Evolutionary conservation across 352 stramenopile genomes (phyloP), one percentile per base, ranked within the genome.

Genomic region (Blastocystis sp.): DNA sequence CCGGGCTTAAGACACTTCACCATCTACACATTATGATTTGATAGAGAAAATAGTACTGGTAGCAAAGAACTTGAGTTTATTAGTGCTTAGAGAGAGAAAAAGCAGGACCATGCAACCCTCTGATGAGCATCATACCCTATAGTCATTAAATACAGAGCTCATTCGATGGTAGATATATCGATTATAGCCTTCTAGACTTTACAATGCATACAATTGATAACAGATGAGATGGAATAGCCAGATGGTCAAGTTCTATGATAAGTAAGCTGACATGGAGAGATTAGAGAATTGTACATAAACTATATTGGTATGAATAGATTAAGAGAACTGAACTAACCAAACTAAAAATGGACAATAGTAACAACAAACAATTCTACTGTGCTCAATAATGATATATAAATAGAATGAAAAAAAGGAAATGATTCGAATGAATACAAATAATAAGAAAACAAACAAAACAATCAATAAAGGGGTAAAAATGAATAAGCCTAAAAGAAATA

Each of bases 1-100:
- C 85, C 85, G 32, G 80, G 24, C 69, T 88, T 87, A 65, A 87
- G 43, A 77, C 59, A 87, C 77, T 87, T 87, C 21, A 78, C 77
- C 77, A 87, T 87, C 71, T 83, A 83, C 43, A 27, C 16, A 42
- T 14, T 49, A 65, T 43, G 12, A 66, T 6, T 37, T 5, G 14
- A 63, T 3, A 51, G 4, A 46, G 39, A 46, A 46, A 46, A 5
- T 35, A 3, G 14, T n/a, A 69, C 16, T 46, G 59, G 3, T 46
- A 69, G 42, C 59, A 52, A 37, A 19, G 24, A 24, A 83, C 71
- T 83, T 83, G 71, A 83, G 71, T 83, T 37, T 65, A 65, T 83
- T 14, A 57, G 9, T 46, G 29, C 39, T 56, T 24, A 65, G 32
- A 65, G n/a, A 83, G 51, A 65, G 19, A 27, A 65, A 32, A 37